These are phyloP conservation scores for Citrus australasica DNA, from an alignment of 345 rosid species.

Conservation along the genomic window DNA sequence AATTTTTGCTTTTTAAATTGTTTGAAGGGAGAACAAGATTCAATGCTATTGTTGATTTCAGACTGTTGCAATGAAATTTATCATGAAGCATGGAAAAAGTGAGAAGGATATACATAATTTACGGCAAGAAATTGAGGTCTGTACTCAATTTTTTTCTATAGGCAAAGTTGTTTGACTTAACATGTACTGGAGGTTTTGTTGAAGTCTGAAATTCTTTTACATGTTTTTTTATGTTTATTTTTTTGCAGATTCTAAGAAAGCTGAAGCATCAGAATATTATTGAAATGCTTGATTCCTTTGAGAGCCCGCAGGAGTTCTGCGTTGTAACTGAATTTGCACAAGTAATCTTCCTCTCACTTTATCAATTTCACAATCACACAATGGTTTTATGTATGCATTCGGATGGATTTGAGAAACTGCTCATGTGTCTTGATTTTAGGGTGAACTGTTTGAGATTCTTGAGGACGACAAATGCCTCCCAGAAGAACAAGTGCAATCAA, in stretches of 20 bases:
- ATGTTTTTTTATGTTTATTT: too few relatives aligned
- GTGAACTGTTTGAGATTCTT: constrained; percentile 92
- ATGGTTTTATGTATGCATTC: background rate
- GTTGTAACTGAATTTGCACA: constrained; percentile 98
- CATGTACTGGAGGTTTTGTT: background rate
- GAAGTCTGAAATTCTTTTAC: background rate
- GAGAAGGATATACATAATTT: constrained; percentile 87
- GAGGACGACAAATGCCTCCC: constrained; percentile 98
- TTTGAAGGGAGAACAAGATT: background rate
- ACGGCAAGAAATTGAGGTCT: constrained; percentile 95
- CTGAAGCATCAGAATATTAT: constrained; percentile 92
- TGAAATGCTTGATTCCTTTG: constrained; percentile 96
- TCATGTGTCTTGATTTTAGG: constrained; percentile 42
- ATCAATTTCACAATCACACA: background rate
- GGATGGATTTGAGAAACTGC: constrained; percentile 1
- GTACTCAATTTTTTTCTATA: background rate
- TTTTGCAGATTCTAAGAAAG: constrained; percentile 81
- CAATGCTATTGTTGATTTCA: constrained; percentile 19
- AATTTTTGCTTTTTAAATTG: background rate
- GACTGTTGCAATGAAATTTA: constrained; percentile 99
- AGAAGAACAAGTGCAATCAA: constrained; percentile 96
- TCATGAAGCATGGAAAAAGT: constrained; percentile 90
- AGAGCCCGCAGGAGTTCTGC: constrained; percentile 89
- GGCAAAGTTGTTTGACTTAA: background rate
- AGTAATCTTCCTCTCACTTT: constrained; percentile 33